These are phyloP conservation scores for Pyrenochaeta sp. DNA, from an alignment of 2,329 filamentous ascomycete genomes.

Conservation along the genomic window DNA sequence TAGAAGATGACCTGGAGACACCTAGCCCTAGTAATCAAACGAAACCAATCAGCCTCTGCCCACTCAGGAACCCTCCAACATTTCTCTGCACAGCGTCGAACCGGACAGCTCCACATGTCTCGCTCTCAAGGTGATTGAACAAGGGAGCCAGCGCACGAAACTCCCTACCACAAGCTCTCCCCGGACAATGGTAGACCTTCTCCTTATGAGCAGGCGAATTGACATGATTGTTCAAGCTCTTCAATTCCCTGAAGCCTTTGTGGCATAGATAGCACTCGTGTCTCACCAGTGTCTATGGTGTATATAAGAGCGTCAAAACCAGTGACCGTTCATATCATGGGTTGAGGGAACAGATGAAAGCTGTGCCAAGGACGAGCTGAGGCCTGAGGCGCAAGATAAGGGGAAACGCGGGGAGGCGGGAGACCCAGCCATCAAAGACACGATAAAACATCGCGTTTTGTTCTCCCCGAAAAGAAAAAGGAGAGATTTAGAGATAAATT, in stretches of 20 bases:
- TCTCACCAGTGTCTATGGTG: too few species aligned
- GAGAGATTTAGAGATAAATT: too few species aligned
- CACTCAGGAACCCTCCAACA: slow-evolving; percentile 16
- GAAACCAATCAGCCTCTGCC: slow-evolving; percentile 11
- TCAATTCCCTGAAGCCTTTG: slow-evolving; percentile 48
- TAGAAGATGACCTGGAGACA: too few species aligned
- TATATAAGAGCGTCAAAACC: too few species aligned
- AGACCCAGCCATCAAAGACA: background rate
- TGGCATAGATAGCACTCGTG: slow-evolving; percentile 64
- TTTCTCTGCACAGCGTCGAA: slow-evolving; percentile 53
- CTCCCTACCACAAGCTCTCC: slow-evolving; percentile 47
- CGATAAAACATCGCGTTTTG: background rate
- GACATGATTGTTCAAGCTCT: slow-evolving; percentile 61
- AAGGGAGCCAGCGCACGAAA: slow-evolving; percentile 53
- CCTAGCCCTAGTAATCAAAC: background rate
- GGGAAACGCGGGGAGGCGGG: background rate
- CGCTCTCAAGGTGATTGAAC: slow-evolving; percentile 58
- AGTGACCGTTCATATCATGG: background rate
- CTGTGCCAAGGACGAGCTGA: background rate
- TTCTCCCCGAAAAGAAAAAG: too few species aligned
- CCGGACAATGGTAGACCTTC: slow-evolving; percentile 57
- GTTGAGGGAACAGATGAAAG: background rate
- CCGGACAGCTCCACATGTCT: slow-evolving; percentile 51
- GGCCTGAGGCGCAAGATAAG: background rate
- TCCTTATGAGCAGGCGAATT: slow-evolving; percentile 62